Percentiles rank a stretch among this genome's conserved stretches.
Conservation (phyloP, 2,329 filamentous ascomycete species). For the Eutypella sp. region DNA sequence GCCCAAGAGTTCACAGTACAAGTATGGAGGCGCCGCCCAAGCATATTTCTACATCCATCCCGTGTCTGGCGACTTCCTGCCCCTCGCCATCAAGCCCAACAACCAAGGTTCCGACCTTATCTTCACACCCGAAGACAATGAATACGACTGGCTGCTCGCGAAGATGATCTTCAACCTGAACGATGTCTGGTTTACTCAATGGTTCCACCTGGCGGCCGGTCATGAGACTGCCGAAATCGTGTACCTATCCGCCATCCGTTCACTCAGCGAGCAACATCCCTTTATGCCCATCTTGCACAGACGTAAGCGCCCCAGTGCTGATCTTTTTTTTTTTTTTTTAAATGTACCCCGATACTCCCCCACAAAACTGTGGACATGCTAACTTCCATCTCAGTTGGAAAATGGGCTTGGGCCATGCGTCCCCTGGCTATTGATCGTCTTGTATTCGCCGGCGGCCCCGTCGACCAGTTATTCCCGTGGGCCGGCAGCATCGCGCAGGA, state of each 20-base stretch:
- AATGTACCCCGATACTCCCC: too few relatives aligned
- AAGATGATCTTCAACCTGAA: slow-evolving; percentile 46
- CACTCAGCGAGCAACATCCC: slow-evolving; percentile 40
- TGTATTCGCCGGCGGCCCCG: slow-evolving; percentile 23
- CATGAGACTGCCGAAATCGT: slow-evolving; percentile 40
- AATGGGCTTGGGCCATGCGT: slow-evolving; percentile 26
- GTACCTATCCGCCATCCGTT: slow-evolving; percentile 40
- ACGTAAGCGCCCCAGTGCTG: slow-evolving; percentile 16
- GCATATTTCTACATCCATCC: slow-evolving; percentile 43
- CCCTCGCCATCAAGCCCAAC: slow-evolving; percentile 41
- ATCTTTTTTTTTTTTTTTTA: too few relatives aligned
- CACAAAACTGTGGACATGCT: too few relatives aligned
- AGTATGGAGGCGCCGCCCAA: slow-evolving; percentile 37
- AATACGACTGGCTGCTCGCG: slow-evolving; percentile 45
- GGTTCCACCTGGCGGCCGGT: slow-evolving; percentile 37
- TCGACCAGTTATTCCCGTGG: slow-evolving; percentile 29
- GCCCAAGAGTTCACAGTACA: slow-evolving; percentile 7
- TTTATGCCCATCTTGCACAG: slow-evolving; percentile 33
- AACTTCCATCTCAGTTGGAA: slow-evolving; percentile 19
- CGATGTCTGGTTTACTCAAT: slow-evolving; percentile 40
- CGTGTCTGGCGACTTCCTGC: slow-evolving; percentile 37
- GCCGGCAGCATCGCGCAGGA: slow-evolving; percentile 22
- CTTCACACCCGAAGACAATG: slow-evolving; percentile 41
- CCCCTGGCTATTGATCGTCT: slow-evolving; percentile 21
- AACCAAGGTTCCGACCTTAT: slow-evolving; percentile 35